Percentiles rank a stretch among this genome's conserved stretches.
Evolutionary conservation across 768 basidiomycete genomes (phyloP).

Genomic region (Suillus lakei): DNA sequence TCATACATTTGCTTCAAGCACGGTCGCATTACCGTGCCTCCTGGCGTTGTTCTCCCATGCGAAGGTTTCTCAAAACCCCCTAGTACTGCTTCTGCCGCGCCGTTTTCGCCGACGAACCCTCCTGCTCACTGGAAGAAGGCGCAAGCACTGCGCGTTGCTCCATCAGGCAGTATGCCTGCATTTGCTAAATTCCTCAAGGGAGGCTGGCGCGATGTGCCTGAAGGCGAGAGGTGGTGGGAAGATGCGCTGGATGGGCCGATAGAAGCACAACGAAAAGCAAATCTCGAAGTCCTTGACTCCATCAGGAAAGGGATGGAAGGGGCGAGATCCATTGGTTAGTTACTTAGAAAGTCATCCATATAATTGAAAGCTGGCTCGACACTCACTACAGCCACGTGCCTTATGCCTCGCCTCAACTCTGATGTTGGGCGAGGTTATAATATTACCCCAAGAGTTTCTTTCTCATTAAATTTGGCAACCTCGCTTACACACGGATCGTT

Average conservation of each 20-base stretch:
- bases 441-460: background rate
- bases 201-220: constrained; percentile 65
- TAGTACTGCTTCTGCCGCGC: constrained; percentile 1
- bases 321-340: constrained; percentile 16
- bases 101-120: constrained; percentile 38
- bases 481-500: background rate
- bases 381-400: constrained; percentile 28
- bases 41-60: constrained; percentile 59
- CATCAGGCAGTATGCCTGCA: constrained; percentile 22
- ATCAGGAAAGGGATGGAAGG: constrained; percentile 29
- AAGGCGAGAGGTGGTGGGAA: constrained; percentile 73
- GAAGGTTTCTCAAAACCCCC: constrained; percentile 55
- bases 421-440: background rate
- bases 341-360: background rate
- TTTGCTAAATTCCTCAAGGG: constrained; percentile 52
- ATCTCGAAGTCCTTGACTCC: constrained; percentile 26
- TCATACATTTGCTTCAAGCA: constrained; percentile 72
- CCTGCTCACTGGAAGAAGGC: constrained; percentile 33
- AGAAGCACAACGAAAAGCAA: constrained; percentile 41
- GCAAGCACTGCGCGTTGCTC: constrained; percentile 26
- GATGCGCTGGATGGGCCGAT: constrained; percentile 53
- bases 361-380: background rate
- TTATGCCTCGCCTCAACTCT: background rate
- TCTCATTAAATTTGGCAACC: background rate
- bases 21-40: constrained; percentile 75